phyloP scores from a whole-genome alignment of 495 filamentous ascomycete genomes.

The Bacidia rubella region DNA sequence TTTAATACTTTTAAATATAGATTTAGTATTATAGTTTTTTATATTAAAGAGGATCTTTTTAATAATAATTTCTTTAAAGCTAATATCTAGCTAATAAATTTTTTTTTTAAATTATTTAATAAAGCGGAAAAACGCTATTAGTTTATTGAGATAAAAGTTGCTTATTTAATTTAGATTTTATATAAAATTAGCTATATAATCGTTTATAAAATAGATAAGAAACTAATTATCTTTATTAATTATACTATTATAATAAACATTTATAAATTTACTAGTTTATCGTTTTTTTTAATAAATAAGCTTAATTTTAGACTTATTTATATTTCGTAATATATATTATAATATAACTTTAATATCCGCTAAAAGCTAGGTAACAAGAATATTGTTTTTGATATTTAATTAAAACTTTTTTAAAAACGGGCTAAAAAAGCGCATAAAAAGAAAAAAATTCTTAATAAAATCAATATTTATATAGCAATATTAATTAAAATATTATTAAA shows the following conservation, averaged over 20 bases:
- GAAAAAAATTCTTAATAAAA: not conserved
- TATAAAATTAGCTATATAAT: not conserved
- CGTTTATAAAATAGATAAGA: not conserved
- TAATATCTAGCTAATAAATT: constrained; percentile 1
- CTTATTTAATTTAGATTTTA: constrained; percentile 1
- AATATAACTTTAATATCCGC: not conserved
- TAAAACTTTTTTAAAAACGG: no score
- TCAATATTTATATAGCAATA: not conserved
- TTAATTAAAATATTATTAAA: not conserved
- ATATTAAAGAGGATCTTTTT: not conserved
- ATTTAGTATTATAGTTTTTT: not conserved
- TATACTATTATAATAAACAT: not conserved
- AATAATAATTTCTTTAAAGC: not conserved
- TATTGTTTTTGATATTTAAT: not conserved
- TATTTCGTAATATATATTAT: not conserved
- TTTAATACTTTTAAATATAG: not conserved
- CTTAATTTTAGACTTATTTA: not conserved
- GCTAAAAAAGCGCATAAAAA: not conserved
- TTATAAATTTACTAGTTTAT: constrained; percentile 13
- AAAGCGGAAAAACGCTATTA: not conserved
- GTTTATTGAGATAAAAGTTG: not conserved
- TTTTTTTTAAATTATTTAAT: constrained; percentile 1
- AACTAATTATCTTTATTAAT: not conserved
- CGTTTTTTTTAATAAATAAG: not conserved
- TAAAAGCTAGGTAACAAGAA: not conserved